Evolutionary conservation across 257 asterid species (phyloP), one percentile per base, ranked within the genome.

Genomic region (Paulownia fortunei): DNA sequence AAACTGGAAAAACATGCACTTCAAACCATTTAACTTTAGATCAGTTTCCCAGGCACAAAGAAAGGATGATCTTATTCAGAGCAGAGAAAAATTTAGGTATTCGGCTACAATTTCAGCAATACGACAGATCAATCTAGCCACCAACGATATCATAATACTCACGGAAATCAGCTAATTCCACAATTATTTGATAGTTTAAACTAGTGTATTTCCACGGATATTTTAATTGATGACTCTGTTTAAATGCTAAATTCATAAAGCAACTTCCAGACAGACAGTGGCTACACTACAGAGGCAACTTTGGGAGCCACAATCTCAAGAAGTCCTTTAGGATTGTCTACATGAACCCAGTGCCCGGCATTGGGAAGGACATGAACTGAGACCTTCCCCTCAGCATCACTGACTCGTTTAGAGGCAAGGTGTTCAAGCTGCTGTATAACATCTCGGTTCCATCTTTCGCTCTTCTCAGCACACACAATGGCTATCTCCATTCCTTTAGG

Each of bases 321-420:
- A 84, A 96, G 96, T 19, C 98, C 98, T 69, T 88, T 93, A 2
- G 99, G 97, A 72, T 96, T 96, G 61, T 96, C 99, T 16, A 90
- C 95, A 77, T 96, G 99, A 90, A 96, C 98, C 99, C 98, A 96
- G 67, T 92, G 98, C 13, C 98, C 99, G 0, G 99, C 86, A 46
- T 90, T 88, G 27, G 94, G 97, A 59, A 96, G 94, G 71, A 93
- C 83, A 73, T 92, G 89, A 81, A 86, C 76, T 1, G 87, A 87
- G 63, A 92, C 78, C 77, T 83, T 89, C 76, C 97, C 97, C 66
- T 83, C 89, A 37, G 66, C 74, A 84, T 79, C 89, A 82, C 69
- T 79, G 11, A 26, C 76, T 60, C 79, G 77, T 70, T 75, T 84
- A 21, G 90, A 69, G 42, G 83, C 83, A 32, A 89, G 54, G 60